Percentiles rank a stretch among this genome's conserved stretches.
Evolutionary conservation across 257 asterid species (phyloP).

Genomic region (Solanum chilense): DNA sequence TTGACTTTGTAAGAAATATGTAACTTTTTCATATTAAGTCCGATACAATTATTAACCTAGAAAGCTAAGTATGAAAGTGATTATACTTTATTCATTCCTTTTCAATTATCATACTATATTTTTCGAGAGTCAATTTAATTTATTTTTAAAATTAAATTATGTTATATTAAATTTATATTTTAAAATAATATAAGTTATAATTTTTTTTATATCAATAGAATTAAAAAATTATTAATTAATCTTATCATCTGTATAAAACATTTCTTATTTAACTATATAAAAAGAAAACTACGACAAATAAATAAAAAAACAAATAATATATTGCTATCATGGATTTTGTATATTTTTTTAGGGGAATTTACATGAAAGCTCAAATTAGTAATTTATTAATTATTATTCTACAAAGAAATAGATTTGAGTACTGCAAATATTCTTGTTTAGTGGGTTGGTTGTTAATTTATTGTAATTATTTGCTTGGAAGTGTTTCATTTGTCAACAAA

Average conservation of each 20-base stretch:
- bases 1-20: background rate
- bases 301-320: too few relatives aligned
- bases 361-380: background rate
- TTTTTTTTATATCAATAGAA: too few relatives aligned
- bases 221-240: too few relatives aligned
- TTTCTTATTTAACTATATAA: too few relatives aligned
- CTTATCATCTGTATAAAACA: too few relatives aligned
- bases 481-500: background rate
- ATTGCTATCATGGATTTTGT: background rate
- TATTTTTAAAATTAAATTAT: too few relatives aligned
- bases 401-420: background rate
- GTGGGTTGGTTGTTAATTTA: background rate
- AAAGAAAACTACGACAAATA: too few relatives aligned
- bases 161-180: too few relatives aligned
- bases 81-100: background rate
- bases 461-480: background rate
- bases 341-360: background rate
- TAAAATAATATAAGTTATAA: too few relatives aligned
- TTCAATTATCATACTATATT: rapidly evolving
- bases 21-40: background rate
- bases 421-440: background rate
- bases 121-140: too few relatives aligned
- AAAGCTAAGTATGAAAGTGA: background rate
- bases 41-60: background rate
- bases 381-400: background rate